Evolutionary conservation across 2,329 filamentous ascomycete genomes (phyloP).

Genomic region (Hirsutella rhossiliensis): DNA sequence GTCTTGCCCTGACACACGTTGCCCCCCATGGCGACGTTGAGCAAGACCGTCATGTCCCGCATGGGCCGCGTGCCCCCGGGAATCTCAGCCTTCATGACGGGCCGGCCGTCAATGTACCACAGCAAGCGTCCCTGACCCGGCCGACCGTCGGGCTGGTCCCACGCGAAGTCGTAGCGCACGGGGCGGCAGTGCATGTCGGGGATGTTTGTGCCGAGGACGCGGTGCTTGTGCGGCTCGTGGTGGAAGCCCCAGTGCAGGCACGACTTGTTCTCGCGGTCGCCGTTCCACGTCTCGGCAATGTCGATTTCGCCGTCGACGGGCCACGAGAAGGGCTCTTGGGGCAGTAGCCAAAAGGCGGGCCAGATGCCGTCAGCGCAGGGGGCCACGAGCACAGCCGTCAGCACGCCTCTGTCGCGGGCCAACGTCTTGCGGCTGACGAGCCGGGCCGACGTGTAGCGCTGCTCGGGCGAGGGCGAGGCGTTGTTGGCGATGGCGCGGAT

Average conservation of each 20-base stretch:
- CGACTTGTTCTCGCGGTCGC: constrained; percentile 38
- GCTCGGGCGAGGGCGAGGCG: constrained; percentile 18
- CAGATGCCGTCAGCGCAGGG: constrained; percentile 45
- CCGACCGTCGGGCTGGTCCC: constrained; percentile 34
- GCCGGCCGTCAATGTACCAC: constrained; percentile 46
- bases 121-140: constrained; percentile 34
- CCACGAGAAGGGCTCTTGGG: constrained; percentile 45
- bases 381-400: constrained; percentile 37
- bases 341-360: constrained; percentile 51
- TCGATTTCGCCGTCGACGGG: constrained; percentile 48
- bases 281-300: constrained; percentile 51
- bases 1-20: constrained; percentile 41
- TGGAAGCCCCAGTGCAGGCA: constrained; percentile 49
- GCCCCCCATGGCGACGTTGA: constrained; percentile 52
- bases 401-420: constrained; percentile 34
- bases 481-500: constrained; percentile 35
- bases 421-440: constrained; percentile 41
- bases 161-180: constrained; percentile 43
- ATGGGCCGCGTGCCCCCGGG: constrained; percentile 40
- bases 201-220: constrained; percentile 38
- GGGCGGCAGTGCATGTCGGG: constrained; percentile 32
- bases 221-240: constrained; percentile 43
- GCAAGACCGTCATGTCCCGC: constrained; percentile 41
- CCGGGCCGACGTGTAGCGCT: constrained; percentile 41
- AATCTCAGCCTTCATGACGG: constrained; percentile 44